Percentiles rank a stretch among this genome's conserved stretches.
Conservation (phyloP, 345 rosid species). For the Citrus cavaleriei region DNA sequence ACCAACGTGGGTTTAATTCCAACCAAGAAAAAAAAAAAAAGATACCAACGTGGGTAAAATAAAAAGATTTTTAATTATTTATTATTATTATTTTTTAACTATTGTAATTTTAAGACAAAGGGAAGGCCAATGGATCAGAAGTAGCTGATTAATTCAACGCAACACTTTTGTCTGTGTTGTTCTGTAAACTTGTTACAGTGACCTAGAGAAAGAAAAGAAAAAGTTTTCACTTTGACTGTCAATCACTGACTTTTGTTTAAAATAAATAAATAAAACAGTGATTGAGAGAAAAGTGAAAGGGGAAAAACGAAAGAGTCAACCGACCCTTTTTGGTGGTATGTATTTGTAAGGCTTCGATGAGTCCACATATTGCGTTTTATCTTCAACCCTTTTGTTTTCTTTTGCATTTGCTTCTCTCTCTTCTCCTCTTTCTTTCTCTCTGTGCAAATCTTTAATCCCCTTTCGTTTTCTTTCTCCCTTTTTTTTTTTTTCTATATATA, state of each 20-base stretch:
- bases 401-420: background rate
- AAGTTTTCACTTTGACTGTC: background rate
- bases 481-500: background rate
- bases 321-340: constrained; percentile 35
- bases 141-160: background rate
- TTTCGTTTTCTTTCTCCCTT: constrained; percentile 17
- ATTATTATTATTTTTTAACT: too few species aligned
- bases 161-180: background rate
- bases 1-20: constrained; percentile 5
- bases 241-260: constrained; percentile 31
- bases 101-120: background rate
- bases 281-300: constrained; percentile 19
- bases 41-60: too few species aligned
- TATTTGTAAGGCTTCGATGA: constrained; percentile 70
- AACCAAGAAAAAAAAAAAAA: too few species aligned
- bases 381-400: constrained; percentile 11
- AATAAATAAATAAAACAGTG: constrained; percentile 7
- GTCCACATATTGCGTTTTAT: constrained; percentile 62
- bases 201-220: background rate
- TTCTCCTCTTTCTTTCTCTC: background rate
- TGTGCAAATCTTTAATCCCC: background rate
- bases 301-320: constrained; percentile 50
- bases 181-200: background rate
- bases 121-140: constrained; percentile 4
- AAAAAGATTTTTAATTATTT: background rate